Percentiles rank a stretch among this genome's conserved stretches.
Conservation (phyloP, 179 eudicot species). For the Gypsophila paniculata region DNA sequence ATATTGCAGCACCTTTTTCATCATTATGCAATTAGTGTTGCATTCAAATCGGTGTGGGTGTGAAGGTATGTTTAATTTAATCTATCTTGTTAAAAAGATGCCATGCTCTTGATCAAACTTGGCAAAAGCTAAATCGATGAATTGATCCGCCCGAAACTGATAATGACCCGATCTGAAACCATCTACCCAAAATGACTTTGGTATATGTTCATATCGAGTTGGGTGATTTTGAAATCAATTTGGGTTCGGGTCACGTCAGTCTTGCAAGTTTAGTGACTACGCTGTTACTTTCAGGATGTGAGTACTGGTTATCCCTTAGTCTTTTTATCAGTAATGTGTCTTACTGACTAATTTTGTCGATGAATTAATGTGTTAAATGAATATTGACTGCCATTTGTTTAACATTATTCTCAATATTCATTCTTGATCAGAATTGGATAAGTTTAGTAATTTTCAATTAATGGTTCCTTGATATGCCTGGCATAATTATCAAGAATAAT, state of each 20-base stretch:
- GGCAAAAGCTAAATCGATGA: not conserved
- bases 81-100: not conserved
- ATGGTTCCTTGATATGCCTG: not conserved
- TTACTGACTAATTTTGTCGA: not conserved
- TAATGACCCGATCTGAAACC: not conserved
- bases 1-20: not conserved
- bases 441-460: constrained; percentile 5
- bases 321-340: not conserved
- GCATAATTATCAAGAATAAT: not conserved
- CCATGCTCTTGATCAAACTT: not conserved
- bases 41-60: not conserved
- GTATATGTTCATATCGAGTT: not conserved
- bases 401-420: not conserved
- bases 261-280: not conserved
- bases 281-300: not conserved
- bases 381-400: not conserved
- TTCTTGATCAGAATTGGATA: not conserved
- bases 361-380: not conserved
- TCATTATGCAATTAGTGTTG: not conserved
- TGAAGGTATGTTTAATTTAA: not conserved
- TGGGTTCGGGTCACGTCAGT: not conserved
- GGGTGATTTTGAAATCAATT: not conserved
- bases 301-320: not conserved
- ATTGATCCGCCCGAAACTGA: not conserved
- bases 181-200: not conserved